A percentile compares a stretch with the other conserved stretches of the same genome.
Conservation (phyloP, 495 filamentous ascomycete genomes). For the Neurospora sp. region DNA sequence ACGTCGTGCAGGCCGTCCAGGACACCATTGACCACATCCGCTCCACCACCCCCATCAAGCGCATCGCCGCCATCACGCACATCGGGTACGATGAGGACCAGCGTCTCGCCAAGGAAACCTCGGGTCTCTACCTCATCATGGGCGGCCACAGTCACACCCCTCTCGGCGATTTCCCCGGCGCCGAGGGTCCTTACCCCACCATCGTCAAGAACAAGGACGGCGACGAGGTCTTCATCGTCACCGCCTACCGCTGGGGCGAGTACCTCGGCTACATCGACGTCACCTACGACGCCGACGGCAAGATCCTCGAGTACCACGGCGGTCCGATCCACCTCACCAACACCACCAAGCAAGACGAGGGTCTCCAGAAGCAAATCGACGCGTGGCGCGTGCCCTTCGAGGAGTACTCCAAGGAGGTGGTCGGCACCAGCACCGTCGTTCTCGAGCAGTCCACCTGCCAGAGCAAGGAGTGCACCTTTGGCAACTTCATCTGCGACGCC, state of each 20-base stretch:
- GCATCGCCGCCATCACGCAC: constrained; percentile 48
- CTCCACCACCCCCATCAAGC: constrained; percentile 36
- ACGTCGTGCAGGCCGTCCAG: constrained; percentile 39
- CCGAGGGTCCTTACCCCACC: constrained; percentile 45
- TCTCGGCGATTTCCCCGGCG: constrained; percentile 38
- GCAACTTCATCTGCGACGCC: constrained; percentile 41
- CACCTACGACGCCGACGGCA: constrained; percentile 40
- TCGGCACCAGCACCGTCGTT: constrained; percentile 36
- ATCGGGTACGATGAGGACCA: constrained; percentile 50
- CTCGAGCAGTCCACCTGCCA: constrained; percentile 45
- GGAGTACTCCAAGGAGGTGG: constrained; percentile 32
- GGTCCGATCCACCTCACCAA: constrained; percentile 48
- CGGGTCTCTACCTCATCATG: constrained; percentile 46
- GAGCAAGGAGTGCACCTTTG: constrained; percentile 39
- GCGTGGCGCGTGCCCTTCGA: constrained; percentile 45
- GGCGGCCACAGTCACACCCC: constrained; percentile 51
- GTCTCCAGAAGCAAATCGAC: constrained; percentile 40
- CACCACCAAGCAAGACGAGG: constrained; percentile 37
- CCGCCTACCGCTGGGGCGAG: constrained; percentile 49
- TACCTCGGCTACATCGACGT: constrained; percentile 51
- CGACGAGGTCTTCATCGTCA: constrained; percentile 52
- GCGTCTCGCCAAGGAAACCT: constrained; percentile 38
- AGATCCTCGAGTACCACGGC: constrained; percentile 44
- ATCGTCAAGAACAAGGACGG: constrained; percentile 44
- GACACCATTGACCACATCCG: constrained; percentile 42